A percentile compares a stretch with the other conserved stretches of the same genome.
Conservation (phyloP, 1,284 basidiomycete genomes). For the Afroboletus lepidellus region DNA sequence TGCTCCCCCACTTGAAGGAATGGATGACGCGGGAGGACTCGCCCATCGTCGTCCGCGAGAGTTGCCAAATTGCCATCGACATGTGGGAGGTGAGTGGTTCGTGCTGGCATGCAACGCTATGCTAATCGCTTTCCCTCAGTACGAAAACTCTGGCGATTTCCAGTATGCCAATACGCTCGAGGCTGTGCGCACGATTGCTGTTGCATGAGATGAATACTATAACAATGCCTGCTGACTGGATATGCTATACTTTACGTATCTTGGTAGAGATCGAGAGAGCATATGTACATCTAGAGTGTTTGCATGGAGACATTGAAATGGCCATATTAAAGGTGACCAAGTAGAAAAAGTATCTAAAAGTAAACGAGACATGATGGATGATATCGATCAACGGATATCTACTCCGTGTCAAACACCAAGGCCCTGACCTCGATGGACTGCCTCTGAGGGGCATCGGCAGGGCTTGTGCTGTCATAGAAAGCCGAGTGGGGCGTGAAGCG, state of each 20-base stretch:
- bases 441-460: constrained; percentile 39
- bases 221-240: background rate
- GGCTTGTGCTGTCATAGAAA: constrained; percentile 41
- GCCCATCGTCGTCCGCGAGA: constrained; percentile 91
- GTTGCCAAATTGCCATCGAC: constrained; percentile 95
- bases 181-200: constrained; percentile 5
- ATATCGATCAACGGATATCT: background rate
- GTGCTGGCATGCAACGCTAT: background rate
- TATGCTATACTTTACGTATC: background rate
- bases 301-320: background rate
- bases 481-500: constrained; percentile 48
- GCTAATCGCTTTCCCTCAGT: constrained; percentile 42
- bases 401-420: constrained; percentile 27
- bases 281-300: no score
- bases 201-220: constrained; percentile 14
- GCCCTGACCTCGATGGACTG: constrained; percentile 32
- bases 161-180: constrained; percentile 72
- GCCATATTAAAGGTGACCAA: no score
- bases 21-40: constrained; percentile 81
- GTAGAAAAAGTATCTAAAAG: background rate
- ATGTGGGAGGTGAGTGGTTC: constrained; percentile 82
- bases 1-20: constrained; percentile 82
- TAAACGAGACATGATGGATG: background rate
- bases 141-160: constrained; percentile 89
- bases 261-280: background rate